These are phyloP conservation scores for Tardiomyces blankii DNA, from an alignment of 1,139 yeast genomes.

Conservation along the genomic window DNA sequence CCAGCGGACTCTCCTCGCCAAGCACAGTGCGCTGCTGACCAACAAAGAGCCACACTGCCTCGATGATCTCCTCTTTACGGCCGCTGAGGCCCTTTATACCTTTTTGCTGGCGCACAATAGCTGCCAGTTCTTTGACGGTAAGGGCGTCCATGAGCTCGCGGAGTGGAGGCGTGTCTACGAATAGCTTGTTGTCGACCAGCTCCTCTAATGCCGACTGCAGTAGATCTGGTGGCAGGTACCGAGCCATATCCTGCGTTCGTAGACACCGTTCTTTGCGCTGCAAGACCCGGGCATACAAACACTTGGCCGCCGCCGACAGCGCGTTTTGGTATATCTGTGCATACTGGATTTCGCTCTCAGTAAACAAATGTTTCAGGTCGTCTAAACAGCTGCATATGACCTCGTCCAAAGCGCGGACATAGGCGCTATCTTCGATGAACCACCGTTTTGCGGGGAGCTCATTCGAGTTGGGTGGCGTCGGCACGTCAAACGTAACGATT, in stretches of 20 bases:
- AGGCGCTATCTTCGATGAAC: neutral
- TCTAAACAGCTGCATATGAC: neutral
- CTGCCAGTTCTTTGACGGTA: constrained; percentile 9
- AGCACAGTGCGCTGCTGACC: constrained; percentile 5
- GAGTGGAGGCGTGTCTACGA: constrained; percentile 5
- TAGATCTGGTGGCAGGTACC: constrained; percentile 9
- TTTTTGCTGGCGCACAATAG: constrained; percentile 9
- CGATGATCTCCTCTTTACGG: constrained; percentile 3
- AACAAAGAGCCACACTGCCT: constrained; percentile 4
- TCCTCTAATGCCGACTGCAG: constrained; percentile 5
- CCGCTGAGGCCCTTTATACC: neutral
- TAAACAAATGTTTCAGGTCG: neutral
- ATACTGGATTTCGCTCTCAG: neutral
- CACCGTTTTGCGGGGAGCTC: neutral
- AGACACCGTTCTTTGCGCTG: neutral
- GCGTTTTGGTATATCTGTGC: neutral
- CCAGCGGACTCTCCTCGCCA: neutral
- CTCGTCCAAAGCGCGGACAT: neutral
- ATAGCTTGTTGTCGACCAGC: constrained; percentile 7
- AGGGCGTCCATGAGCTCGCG: constrained; percentile 9
- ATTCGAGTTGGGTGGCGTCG: neutral
- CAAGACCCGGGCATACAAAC: neutral
- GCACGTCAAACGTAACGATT: neutral
- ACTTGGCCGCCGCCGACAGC: neutral
- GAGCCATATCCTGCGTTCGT: constrained; percentile 6